Base-by-base conservation (phyloP, 1,284 basidiomycete genomes). In the Sphagnurus paluster region DNA sequence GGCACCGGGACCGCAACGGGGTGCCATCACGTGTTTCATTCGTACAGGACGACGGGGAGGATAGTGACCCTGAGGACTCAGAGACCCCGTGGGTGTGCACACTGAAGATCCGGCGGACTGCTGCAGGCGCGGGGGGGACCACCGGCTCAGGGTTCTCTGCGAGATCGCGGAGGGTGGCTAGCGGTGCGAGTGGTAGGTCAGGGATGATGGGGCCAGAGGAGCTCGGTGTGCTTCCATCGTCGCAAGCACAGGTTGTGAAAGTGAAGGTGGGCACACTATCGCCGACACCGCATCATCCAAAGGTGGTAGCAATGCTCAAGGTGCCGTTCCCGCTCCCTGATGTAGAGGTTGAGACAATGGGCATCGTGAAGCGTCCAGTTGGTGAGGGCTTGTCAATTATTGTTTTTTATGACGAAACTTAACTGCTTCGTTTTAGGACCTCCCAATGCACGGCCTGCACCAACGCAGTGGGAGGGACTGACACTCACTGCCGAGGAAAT, bases 201-300 rank as follows among this genome's bases (percentile, higher is more conserved):
- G 16, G 7, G 20, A 37, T 9, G 38, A 21, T 28, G 42, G 46
- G 26, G 9, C 42, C 16, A 4, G 35, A 40, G 5, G 56, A 54
- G 24, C 9, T 44, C n/a, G 50, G 49, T 10, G 21, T 45, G 6
- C 29, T 43, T 7, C 33, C 45, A 4, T 29, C 37, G 26, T 14
- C 37, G 10, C 13, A 20, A 5, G 10, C 30, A 19, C 55, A 60
- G 13, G 51, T 56, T 10, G 24, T 79, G 20, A 65, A 67, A 33
- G 50, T 84, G 39, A 87, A 87, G 61, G 76, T 89, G 8, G 93
- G 84, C 9, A 92, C 87, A 20, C 76, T 97, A 26, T 85, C 84
- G 7, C 96, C 95, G 5, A 94, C 94, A 1, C 95, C 94, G 13
- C 93, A 98, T 65, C 96, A 98, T 66, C 96, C 96, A 5, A 94